Conservation (phyloP, 1,139 yeast species). For the Saccharomyces hybrid region DNA sequence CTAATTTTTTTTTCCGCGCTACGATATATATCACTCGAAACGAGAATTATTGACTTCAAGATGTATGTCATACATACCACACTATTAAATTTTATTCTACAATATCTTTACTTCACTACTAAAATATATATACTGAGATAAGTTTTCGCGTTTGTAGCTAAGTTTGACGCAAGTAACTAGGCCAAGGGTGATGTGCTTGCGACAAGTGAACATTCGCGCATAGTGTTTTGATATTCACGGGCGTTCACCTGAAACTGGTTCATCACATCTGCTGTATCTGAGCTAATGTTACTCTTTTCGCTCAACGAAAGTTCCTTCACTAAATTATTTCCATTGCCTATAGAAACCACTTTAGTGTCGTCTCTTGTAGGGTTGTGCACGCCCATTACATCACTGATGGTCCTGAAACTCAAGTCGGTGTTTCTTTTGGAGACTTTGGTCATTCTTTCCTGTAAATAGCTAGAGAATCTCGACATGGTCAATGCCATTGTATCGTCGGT, state of each 20-base stretch:
- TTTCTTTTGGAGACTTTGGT: constrained; percentile 8
- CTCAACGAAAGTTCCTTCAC: not conserved
- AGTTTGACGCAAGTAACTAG: not conserved
- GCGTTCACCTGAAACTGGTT: not conserved
- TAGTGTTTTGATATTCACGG: not conserved
- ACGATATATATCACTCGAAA: not conserved
- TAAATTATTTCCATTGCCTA: not conserved
- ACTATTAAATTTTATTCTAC: not conserved
- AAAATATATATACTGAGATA: not conserved
- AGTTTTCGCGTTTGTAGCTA: not conserved
- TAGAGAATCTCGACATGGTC: constrained; percentile 9
- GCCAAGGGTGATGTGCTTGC: not conserved
- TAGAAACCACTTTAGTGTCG: not conserved
- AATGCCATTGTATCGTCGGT: constrained; percentile 8
- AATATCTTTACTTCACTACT: not conserved
- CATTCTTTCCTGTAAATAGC: constrained; percentile 8
- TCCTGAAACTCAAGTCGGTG: constrained; percentile 5
- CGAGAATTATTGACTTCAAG: not conserved
- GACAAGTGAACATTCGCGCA: not conserved
- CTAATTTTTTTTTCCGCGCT: not conserved
- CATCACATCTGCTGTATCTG: not conserved
- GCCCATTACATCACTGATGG: not conserved
- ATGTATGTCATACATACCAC: not conserved
- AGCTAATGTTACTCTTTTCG: not conserved
- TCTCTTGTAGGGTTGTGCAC: not conserved